These are phyloP conservation scores for Wickerhamomyces sp. DNA, from an alignment of 1,139 yeast genomes.

Conservation along the genomic window DNA sequence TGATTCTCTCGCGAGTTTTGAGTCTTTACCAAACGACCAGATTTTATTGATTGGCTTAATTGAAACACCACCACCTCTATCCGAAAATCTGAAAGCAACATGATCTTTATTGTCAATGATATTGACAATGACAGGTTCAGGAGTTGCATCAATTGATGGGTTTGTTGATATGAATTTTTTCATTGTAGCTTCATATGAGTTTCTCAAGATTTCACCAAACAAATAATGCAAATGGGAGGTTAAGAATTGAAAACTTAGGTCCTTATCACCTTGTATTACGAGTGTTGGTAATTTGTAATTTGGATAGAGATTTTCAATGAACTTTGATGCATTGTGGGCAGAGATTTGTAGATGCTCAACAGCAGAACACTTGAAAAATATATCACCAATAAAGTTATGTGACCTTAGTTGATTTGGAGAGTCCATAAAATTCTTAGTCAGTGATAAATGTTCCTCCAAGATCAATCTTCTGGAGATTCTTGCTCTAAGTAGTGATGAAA, in stretches of 20 bases:
- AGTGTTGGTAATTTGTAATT: conserved; percentile 67
- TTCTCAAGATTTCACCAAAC: conserved; percentile 80
- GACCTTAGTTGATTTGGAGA: conserved; percentile 40
- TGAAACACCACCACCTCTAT: conserved; percentile 83
- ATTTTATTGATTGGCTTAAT: conserved; percentile 53
- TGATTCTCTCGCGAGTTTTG: conserved; percentile 50
- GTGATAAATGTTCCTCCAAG: conserved; percentile 82
- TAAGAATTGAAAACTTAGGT: conserved; percentile 72
- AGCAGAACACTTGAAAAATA: conserved; percentile 75
- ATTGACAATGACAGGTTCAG: conserved; percentile 62
- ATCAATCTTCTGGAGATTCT: conserved; percentile 86
- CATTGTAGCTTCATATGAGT: conserved; percentile 77
- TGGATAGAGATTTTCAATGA: conserved; percentile 44
- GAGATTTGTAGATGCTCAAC: conserved; percentile 59
- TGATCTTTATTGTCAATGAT: conserved; percentile 62
- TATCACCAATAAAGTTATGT: conserved; percentile 78
- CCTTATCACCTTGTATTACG: conserved; percentile 58
- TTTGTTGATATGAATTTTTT: conserved; percentile 34
- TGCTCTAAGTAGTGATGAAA: conserved; percentile 74
- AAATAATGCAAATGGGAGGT: conserved; percentile 82
- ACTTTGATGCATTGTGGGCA: conserved; percentile 44
- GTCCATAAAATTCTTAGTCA: conserved; percentile 55
- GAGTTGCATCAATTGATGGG: conserved; percentile 24
- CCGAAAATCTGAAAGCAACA: conserved; percentile 74
- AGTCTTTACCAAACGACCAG: conserved; percentile 81